Evolutionary conservation across 345 rosid genomes (phyloP).

Genomic region (Pelargonium nanum): DNA sequence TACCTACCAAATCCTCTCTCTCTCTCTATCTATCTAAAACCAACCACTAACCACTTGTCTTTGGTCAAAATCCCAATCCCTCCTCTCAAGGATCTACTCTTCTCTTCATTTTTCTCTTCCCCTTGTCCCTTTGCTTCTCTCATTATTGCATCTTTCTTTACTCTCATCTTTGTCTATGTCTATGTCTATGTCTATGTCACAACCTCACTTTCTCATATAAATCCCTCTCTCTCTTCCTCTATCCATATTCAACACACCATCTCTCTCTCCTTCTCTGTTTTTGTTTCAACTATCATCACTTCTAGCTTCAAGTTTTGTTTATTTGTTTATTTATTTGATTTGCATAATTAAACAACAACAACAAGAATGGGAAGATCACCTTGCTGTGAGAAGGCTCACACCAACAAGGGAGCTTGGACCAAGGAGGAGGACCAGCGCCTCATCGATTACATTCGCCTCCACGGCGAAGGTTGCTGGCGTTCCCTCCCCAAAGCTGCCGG

Average conservation of each 20-base stretch:
- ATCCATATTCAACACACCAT: neutral
- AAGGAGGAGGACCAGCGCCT: conserved; percentile 84
- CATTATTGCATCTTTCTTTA: too few species aligned
- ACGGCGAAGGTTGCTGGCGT: conserved; percentile 92
- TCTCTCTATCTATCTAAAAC: neutral
- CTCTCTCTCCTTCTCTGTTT: neutral
- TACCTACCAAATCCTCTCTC: neutral
- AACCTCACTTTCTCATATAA: conserved; percentile 1
- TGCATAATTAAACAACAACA: neutral
- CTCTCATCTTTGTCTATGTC: too few species aligned
- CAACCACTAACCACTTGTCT: too few species aligned
- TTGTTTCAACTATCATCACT: too few species aligned
- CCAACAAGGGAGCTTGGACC: conserved; percentile 91
- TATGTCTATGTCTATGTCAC: too few species aligned
- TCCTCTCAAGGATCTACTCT: neutral
- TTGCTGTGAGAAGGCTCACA: conserved; percentile 78
- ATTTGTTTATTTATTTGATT: neutral
- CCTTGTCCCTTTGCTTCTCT: neutral
- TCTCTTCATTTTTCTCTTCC: neutral
- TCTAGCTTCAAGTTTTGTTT: too few species aligned
- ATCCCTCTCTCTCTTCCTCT: neutral
- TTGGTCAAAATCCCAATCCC: too few species aligned
- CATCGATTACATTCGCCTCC: conserved; percentile 50
- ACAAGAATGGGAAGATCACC: conserved; percentile 77
- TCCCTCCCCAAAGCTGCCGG: conserved; percentile 86